phyloP scores from a whole-genome alignment of 805 yeast species.

The Naumovozyma castellii region DNA sequence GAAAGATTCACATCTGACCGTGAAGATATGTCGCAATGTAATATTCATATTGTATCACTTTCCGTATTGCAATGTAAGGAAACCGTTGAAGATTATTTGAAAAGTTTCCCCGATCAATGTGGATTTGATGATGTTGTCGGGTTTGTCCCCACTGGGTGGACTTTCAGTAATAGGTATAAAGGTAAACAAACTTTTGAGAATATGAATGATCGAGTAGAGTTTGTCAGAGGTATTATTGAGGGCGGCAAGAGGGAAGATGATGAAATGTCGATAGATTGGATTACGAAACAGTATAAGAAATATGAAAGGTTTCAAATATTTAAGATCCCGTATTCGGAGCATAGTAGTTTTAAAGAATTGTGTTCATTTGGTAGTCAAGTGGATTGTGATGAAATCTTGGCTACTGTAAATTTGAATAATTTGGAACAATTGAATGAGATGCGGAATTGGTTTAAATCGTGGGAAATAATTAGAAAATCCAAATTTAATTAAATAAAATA shows the following conservation, averaged over 20 bases:
- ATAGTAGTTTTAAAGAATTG: slow-evolving; percentile 79
- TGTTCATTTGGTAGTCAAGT: slow-evolving; percentile 51
- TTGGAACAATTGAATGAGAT: slow-evolving; percentile 22
- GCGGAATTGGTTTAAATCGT: slow-evolving; percentile 30
- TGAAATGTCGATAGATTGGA: slow-evolving; percentile 8
- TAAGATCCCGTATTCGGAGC: slow-evolving; percentile 84
- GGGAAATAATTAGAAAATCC: slow-evolving; percentile 19
- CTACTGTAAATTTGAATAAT: slow-evolving; percentile 58
- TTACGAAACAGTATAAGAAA: slow-evolving; percentile 27
- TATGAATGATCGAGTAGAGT: slow-evolving; percentile 11
- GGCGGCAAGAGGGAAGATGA: slow-evolving; percentile 6
- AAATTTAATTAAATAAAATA: neutral
- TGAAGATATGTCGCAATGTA: neutral
- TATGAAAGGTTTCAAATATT: slow-evolving; percentile 38
- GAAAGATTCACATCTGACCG: neutral
- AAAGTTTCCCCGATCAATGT: slow-evolving; percentile 6
- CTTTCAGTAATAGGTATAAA: slow-evolving; percentile 34
- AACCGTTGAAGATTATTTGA: slow-evolving; percentile 23
- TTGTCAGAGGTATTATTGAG: slow-evolving; percentile 9
- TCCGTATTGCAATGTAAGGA: slow-evolving; percentile 37
- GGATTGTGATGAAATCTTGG: slow-evolving; percentile 46
- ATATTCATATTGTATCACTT: slow-evolving; percentile 65
- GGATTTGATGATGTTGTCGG: slow-evolving; percentile 43
- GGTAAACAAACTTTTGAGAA: slow-evolving; percentile 7
- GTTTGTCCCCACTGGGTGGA: slow-evolving; percentile 88